A percentile compares a stretch with the other conserved stretches of the same genome.
These are phyloP conservation scores for cucumber (Cucumis sativus) DNA, from an alignment of 306 rosid species.

Conservation along the genomic window DNA sequence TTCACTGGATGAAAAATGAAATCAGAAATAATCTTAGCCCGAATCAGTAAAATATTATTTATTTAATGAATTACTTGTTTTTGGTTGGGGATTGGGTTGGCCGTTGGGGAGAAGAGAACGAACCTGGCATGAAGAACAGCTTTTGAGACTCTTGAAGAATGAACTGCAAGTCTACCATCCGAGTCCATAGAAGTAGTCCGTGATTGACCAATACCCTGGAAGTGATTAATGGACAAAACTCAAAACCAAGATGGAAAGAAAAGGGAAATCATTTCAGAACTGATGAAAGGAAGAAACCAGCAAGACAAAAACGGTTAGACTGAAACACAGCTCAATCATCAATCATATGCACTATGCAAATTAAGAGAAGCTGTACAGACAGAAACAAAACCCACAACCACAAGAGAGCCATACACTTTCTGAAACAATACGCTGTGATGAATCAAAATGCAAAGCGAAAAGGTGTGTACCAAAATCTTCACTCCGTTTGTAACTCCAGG, in stretches of 20 bases:
- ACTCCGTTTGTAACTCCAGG: constrained; percentile 49
- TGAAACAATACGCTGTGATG: neutral
- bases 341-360: neutral
- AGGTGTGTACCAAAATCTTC: constrained; percentile 45
- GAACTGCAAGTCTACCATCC: constrained; percentile 68
- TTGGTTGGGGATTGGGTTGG: neutral
- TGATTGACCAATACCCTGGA: constrained; percentile 63
- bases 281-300: neutral
- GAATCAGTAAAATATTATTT: neutral
- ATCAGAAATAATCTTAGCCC: constrained; percentile 17
- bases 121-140: constrained; percentile 57
- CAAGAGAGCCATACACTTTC: neutral
- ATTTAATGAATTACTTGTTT: neutral
- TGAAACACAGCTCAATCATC: neutral
- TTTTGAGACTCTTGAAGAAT: constrained; percentile 81
- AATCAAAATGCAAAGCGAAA: neutral
- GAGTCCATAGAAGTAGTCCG: constrained; percentile 59
- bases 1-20: constrained; percentile 50
- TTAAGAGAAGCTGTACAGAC: neutral
- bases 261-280: neutral
- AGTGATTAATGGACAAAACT: constrained; percentile 18
- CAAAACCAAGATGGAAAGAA: constrained; percentile 8
- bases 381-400: neutral
- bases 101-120: neutral
- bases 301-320: neutral